Conservation (phyloP, 805 yeast species). For the Metschnikowia peoriensis region DNA sequence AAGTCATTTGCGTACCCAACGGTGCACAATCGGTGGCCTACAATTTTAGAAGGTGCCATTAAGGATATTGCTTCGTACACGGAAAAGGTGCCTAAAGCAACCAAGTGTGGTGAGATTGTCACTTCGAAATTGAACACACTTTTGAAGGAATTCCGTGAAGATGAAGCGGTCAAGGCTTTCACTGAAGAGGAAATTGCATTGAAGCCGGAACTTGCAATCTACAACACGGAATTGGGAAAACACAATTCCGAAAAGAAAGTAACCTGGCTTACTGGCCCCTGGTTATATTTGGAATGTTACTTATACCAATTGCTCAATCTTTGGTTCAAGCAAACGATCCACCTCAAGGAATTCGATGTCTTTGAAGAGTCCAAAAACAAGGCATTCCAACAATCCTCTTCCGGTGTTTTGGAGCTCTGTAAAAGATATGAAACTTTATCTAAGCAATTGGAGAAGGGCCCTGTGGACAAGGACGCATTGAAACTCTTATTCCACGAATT, state of each 20-base stretch:
- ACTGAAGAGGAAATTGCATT: constrained; percentile 34
- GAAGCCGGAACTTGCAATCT: constrained; percentile 51
- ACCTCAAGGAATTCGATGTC: constrained; percentile 53
- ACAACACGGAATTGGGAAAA: constrained; percentile 52
- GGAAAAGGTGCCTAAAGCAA: constrained; percentile 16
- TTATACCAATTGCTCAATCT: constrained; percentile 66
- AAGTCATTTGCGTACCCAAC: constrained; percentile 83
- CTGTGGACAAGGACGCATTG: constrained; percentile 41
- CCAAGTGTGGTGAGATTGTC: constrained; percentile 52
- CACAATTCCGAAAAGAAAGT: constrained; percentile 26
- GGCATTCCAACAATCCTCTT: constrained; percentile 70
- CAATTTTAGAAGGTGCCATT: constrained; percentile 65
- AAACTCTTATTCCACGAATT: constrained; percentile 74
- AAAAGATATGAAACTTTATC: constrained; percentile 49
- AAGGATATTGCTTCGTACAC: constrained; percentile 50
- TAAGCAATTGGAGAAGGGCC: constrained; percentile 15
- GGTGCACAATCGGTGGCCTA: constrained; percentile 82
- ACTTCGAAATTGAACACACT: constrained; percentile 39
- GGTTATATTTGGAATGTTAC: constrained; percentile 87
- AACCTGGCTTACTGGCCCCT: constrained; percentile 84
- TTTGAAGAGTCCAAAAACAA: constrained; percentile 67
- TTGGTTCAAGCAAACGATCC: constrained; percentile 39
- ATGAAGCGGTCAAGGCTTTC: constrained; percentile 29
- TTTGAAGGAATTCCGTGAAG: constrained; percentile 43
- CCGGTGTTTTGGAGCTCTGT: constrained; percentile 82